A percentile compares a stretch with the other conserved stretches of the same genome.
These are phyloP conservation scores for Vitis hybrid DNA, from an alignment of 177 flowering plant species.

Conservation along the genomic window DNA sequence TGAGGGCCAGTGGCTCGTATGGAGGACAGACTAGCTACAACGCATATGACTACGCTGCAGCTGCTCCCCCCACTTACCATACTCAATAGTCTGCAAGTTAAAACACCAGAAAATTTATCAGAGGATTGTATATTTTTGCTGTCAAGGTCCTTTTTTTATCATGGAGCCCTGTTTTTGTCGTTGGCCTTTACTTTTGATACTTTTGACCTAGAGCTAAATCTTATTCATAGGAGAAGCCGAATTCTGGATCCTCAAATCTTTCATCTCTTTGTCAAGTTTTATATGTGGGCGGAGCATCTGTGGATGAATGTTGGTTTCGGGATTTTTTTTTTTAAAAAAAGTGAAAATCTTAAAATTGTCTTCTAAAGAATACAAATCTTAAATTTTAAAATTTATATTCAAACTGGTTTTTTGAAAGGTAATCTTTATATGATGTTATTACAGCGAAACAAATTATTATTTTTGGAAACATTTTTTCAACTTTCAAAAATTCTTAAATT, in stretches of 20 bases:
- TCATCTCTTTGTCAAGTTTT: no score
- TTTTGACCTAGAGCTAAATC: constrained; percentile 1
- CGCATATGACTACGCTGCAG: constrained; percentile 38
- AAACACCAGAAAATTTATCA: neutral
- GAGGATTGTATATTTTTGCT: neutral
- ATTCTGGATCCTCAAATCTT: no score
- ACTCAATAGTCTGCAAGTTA: constrained; percentile 23
- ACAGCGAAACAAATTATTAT: neutral
- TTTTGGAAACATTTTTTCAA: neutral
- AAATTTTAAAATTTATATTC: neutral
- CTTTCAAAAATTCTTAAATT: neutral
- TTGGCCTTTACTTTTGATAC: constrained; percentile 5
- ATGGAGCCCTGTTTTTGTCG: neutral
- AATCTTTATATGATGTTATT: neutral
- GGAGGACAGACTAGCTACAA: constrained; percentile 36
- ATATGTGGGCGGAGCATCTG: no score
- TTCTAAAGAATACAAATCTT: constrained; percentile 6
- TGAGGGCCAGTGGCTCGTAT: constrained; percentile 31
- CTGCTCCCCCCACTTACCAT: constrained; percentile 31
- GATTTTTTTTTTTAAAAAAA: no score
- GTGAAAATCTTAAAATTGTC: no score
- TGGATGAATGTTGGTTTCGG: no score
- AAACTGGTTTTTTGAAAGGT: neutral
- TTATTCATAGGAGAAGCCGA: neutral
- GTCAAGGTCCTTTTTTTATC: neutral